Conservation (phyloP, 1,284 basidiomycete species). For the Flammula alnicola region DNA sequence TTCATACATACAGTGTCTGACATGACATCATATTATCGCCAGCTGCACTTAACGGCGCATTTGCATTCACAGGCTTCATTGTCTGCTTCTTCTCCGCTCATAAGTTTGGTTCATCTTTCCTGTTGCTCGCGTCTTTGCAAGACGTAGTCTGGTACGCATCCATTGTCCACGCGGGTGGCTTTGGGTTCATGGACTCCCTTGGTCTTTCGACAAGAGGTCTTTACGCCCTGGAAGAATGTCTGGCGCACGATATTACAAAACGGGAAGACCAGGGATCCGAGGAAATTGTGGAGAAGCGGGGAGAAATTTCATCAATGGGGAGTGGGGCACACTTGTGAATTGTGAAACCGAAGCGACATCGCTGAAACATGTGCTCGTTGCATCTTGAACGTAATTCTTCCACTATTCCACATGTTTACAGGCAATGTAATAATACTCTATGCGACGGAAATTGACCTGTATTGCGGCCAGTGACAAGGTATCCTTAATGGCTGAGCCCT, state of each 20-base stretch:
- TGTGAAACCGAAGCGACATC: no score
- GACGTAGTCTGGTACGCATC: constrained; percentile 26
- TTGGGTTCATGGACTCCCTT: constrained; percentile 23
- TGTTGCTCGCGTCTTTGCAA: constrained; percentile 24
- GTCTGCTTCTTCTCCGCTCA: constrained; percentile 25
- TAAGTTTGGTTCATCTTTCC: constrained; percentile 25
- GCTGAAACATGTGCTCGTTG: no score
- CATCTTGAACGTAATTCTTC: no score
- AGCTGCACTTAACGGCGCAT: constrained; percentile 29
- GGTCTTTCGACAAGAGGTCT: constrained; percentile 12
- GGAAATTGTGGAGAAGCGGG: no score
- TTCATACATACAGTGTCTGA: not conserved
- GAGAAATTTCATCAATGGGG: no score
- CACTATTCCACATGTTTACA: no score
- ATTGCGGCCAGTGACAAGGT: no score
- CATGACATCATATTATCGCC: not conserved
- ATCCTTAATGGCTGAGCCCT: no score
- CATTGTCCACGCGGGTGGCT: constrained; percentile 22
- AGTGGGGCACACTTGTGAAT: no score
- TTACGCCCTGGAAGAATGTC: constrained; percentile 5
- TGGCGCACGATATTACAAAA: constrained; percentile 5
- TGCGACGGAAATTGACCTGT: no score
- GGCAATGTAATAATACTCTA: no score
- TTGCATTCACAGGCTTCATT: constrained; percentile 18
- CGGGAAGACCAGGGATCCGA: no score